Percentiles rank a stretch among this genome's conserved stretches.
phyloP scores from a whole-genome alignment of 805 yeast genomes.

The Torulaspora maleeae region DNA sequence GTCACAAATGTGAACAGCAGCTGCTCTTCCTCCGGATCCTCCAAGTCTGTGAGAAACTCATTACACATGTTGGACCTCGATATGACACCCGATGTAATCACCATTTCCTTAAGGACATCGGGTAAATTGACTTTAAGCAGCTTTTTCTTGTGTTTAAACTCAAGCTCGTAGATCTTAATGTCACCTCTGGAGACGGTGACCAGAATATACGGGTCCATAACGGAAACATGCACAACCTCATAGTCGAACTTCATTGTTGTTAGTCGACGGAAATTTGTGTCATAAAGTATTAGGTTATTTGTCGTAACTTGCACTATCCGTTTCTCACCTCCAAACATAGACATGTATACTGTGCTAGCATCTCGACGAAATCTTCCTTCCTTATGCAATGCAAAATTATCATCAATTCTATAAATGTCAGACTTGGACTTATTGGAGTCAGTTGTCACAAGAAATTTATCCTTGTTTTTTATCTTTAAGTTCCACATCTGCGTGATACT shows the following conservation, averaged over 20 bases:
- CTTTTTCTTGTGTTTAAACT: conserved; percentile 34
- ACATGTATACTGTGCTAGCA: conserved; percentile 61
- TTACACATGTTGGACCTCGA: conserved; percentile 47
- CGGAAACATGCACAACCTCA: conserved; percentile 59
- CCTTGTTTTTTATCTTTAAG: conserved; percentile 41
- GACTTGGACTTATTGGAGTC: conserved; percentile 60
- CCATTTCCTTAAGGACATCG: conserved; percentile 40
- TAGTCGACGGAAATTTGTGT: conserved; percentile 52
- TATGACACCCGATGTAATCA: conserved; percentile 67
- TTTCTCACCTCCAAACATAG: conserved; percentile 50
- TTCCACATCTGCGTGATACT: conserved; percentile 77
- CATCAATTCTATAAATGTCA: conserved; percentile 60
- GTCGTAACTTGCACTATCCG: conserved; percentile 73
- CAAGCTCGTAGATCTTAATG: conserved; percentile 51
- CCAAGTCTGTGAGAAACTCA: conserved; percentile 34
- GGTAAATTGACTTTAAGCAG: conserved; percentile 38
- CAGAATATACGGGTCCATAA: conserved; percentile 59
- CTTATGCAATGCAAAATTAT: conserved; percentile 56
- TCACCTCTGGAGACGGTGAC: conserved; percentile 67
- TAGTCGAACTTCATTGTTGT: conserved; percentile 50
- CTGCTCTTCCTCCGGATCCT: conserved; percentile 27
- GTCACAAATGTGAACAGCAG: conserved; percentile 61
- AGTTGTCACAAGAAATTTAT: conserved; percentile 64
- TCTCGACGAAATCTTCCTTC: conserved; percentile 60
- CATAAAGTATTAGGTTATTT: conserved; percentile 56